Evolutionary conservation across 768 basidiomycete genomes (phyloP).

Genomic region (Suillus alpinus): DNA sequence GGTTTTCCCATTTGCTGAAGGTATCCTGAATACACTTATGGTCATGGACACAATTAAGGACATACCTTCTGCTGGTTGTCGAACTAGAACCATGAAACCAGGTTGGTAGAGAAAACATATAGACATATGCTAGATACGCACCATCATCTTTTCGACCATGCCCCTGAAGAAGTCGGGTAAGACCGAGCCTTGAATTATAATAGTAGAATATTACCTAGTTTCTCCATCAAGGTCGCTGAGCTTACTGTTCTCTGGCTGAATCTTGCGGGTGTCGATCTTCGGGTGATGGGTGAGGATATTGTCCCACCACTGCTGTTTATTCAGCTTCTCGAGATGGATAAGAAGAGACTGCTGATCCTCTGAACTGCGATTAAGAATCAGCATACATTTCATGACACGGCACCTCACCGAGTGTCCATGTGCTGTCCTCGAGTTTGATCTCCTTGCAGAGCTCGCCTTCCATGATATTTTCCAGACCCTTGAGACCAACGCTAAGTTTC

Average conservation of each 20-base stretch:
- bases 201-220: constrained; percentile 59
- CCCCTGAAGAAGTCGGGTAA: constrained; percentile 48
- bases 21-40: not conserved
- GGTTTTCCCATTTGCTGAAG: constrained; percentile 91
- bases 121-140: constrained; percentile 36
- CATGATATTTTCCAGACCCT: constrained; percentile 81
- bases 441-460: constrained; percentile 91
- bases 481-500: constrained; percentile 79
- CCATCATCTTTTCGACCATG: constrained; percentile 99
- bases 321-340: constrained; percentile 84
- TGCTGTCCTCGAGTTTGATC: constrained; percentile 94
- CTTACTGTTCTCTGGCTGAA: constrained; percentile 93
- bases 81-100: constrained; percentile 30
- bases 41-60: not conserved
- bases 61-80: constrained; percentile 43
- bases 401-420: constrained; percentile 86
- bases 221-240: constrained; percentile 95
- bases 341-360: constrained; percentile 75
- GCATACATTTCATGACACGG: not conserved
- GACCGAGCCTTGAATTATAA: not conserved
- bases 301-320: constrained; percentile 95
- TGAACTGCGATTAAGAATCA: constrained; percentile 28
- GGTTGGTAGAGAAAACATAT: not conserved
- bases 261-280: constrained; percentile 95
- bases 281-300: constrained; percentile 94